Evolutionary conservation across 1,139 yeast genomes (phyloP).

Genomic region (Candida tropicalis): DNA sequence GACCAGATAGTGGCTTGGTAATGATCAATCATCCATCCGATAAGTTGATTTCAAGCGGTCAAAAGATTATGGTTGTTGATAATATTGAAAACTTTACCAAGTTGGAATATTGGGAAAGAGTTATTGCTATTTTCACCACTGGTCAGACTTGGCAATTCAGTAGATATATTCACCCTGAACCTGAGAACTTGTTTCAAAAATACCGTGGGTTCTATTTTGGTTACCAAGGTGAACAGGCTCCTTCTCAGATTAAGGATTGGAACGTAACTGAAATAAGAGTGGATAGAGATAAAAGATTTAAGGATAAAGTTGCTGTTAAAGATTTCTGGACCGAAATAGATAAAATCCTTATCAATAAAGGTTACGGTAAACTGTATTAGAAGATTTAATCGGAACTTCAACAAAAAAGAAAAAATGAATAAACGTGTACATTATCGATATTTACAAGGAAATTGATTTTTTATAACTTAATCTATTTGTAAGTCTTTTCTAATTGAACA

Average conservation of each 20-base stretch:
- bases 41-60: constrained; percentile 54
- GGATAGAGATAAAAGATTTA: constrained; percentile 83
- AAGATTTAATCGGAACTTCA: neutral
- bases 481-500: constrained; percentile 50
- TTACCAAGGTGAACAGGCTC: constrained; percentile 79
- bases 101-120: constrained; percentile 97
- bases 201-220: constrained; percentile 82
- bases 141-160: constrained; percentile 98
- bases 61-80: constrained; percentile 77
- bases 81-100: constrained; percentile 86
- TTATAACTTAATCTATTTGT: constrained; percentile 22
- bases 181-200: constrained; percentile 77
- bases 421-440: constrained; percentile 9
- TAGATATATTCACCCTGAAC: constrained; percentile 80
- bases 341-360: constrained; percentile 53
- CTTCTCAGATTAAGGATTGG: constrained; percentile 80
- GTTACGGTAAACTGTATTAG: constrained; percentile 33
- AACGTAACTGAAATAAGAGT: constrained; percentile 77
- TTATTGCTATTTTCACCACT: constrained; percentile 92
- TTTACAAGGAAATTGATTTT: constrained; percentile 10
- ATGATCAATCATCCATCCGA: constrained; percentile 60
- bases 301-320: constrained; percentile 85
- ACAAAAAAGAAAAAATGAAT: constrained; percentile 3
- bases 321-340: constrained; percentile 81
- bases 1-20: constrained; percentile 47